These are phyloP conservation scores for Aphanomyces cochlioides DNA, from an alignment of 352 stramenopile species.

Conservation along the genomic window DNA sequence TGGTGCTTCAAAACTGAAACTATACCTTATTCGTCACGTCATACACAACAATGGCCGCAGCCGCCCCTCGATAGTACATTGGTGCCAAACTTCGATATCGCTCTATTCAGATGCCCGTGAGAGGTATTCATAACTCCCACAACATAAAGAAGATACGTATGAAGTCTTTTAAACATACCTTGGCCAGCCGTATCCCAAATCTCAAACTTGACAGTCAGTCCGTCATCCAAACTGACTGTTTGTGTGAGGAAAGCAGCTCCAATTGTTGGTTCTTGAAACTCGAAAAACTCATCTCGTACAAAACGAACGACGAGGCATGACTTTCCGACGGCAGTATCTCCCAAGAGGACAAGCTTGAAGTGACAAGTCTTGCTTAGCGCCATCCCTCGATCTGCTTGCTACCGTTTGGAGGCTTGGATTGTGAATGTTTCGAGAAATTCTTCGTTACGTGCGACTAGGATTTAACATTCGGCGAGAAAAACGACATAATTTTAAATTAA, in stretches of 20 bases:
- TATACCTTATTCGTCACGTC: conserved; percentile 95
- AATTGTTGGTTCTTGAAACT: conserved; percentile 98
- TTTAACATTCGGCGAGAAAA: not conserved
- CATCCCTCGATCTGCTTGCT: conserved; percentile 40
- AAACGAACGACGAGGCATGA: conserved; percentile 99
- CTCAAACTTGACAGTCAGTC: conserved; percentile 99
- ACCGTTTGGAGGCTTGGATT: conserved; percentile 2
- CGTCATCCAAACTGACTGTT: conserved; percentile 96
- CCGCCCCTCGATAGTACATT: conserved; percentile 97
- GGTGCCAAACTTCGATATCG: conserved; percentile 94
- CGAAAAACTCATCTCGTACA: conserved; percentile 99
- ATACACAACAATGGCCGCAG: conserved; percentile 96
- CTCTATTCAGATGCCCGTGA: conserved; percentile 50
- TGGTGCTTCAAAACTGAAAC: conserved; percentile 18
- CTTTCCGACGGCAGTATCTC: conserved; percentile 99
- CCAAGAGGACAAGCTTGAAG: conserved; percentile 99
- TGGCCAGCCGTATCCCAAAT: conserved; percentile 99
- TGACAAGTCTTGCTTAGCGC: conserved; percentile 86
- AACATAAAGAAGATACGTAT: not conserved
- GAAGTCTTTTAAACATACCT: conserved; percentile 41
- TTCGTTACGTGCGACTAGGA: not conserved
- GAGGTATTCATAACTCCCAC: not conserved
- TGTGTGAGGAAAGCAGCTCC: conserved; percentile 97
- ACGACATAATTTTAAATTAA: too few species aligned
- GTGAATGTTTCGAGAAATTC: not conserved